Evolutionary conservation across 768 basidiomycete species (phyloP).

Genomic region (Hemileccinum rubropunctum): DNA sequence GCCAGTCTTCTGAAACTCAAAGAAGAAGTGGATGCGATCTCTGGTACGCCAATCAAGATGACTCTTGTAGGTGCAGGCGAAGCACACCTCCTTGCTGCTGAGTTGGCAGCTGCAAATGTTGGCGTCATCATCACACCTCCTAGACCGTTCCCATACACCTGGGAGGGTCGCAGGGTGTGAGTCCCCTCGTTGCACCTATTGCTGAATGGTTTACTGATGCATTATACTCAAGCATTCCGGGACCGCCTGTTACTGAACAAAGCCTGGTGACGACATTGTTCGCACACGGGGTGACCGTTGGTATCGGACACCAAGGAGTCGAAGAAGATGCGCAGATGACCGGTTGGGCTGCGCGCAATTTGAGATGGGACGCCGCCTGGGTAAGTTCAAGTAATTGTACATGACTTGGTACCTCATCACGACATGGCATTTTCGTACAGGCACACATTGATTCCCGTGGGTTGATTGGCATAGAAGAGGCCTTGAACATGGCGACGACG

Average conservation of each 20-base stretch:
- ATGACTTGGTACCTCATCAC: background rate
- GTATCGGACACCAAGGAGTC: constrained; percentile 44
- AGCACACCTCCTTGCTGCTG: constrained; percentile 42
- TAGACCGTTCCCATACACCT: constrained; percentile 60
- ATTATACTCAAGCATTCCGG: constrained; percentile 48
- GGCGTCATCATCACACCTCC: constrained; percentile 68
- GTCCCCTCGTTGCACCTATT: constrained; percentile 15
- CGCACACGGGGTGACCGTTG: constrained; percentile 61
- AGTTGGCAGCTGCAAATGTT: constrained; percentile 53
- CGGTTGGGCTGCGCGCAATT: constrained; percentile 83
- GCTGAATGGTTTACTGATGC: background rate
- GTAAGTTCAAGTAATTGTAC: constrained; percentile 59
- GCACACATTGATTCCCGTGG: constrained; percentile 38
- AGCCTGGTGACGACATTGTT: constrained; percentile 64
- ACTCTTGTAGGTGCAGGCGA: constrained; percentile 63
- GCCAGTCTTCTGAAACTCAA: constrained; percentile 64
- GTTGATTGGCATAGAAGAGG: constrained; percentile 36
- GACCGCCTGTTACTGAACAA: constrained; percentile 65
- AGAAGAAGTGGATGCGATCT: constrained; percentile 43
- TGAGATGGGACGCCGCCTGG: constrained; percentile 86
- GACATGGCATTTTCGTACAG: constrained; percentile 17
- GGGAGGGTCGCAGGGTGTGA: constrained; percentile 67
- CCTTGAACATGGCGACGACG: constrained; percentile 39
- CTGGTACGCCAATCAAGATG: constrained; percentile 33
- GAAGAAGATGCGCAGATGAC: constrained; percentile 62